Base-by-base conservation (phyloP, 768 basidiomycete genomes). In the Tylopilus subfusipes region DNA sequence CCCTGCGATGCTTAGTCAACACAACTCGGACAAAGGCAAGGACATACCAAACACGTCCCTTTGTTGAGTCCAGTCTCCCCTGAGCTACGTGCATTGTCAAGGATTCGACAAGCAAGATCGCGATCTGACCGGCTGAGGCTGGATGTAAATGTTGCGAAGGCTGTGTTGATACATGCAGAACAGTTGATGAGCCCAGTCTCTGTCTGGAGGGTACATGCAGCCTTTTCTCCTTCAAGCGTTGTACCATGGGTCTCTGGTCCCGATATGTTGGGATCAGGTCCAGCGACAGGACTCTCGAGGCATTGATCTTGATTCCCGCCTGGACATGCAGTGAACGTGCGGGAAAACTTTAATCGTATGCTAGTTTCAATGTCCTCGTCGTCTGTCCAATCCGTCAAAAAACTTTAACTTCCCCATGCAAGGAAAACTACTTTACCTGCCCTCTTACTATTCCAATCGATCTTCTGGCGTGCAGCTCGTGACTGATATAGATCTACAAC, bases 371-470 rank as follows among this genome's bases (percentile, higher is more conserved):
- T 85, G 61, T 92, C 82, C 68, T 92, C 87, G 63, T 94, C 91
- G 64, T 91, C 91, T 93, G 58, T 36, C 40, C 27, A 31, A 36
- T 55, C 21, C 45, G 50, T 57, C 58, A 56, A 48, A 10, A 34
- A 29, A 24, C 14, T 30, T 29, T 39, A 48, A 22, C 14, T 11
- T 42, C 40, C n/a, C 11, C 49, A 45, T 46, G 7, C 19, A 21
- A 42, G 14, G 48, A 34, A 50, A 34, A 34, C 29, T 11, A 21
- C 29, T 76, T 52, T 57, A 88, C 91, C 90, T 59, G 88, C 86
- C 77, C 91, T 90, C 73, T 92, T 92, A 69, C 90, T 96, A 60
- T 91, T 91, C 82, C 87, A 92, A 63, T 92, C 89, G 33, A 88
- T 73, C 12, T 68, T 72, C 24, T 75, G 67, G 8, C 85, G 80